Base-by-base conservation (phyloP, 352 stramenopile species). In the Pythium insidiosum region DNA sequence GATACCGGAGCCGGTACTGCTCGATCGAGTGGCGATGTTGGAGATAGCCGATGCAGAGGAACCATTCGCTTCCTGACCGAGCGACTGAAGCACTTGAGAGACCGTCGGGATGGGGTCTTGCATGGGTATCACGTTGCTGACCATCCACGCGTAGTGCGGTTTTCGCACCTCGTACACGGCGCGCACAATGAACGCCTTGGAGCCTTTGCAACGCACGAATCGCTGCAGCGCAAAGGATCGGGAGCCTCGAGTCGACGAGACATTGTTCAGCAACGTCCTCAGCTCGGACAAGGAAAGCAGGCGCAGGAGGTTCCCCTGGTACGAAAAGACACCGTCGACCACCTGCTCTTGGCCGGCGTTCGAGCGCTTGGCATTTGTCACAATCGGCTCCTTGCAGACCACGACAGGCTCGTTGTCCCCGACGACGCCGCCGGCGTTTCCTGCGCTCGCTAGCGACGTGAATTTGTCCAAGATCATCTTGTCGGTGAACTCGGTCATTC, bases 401-500 rank as follows among this genome's bases (percentile, higher is more conserved):
- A 88, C 47, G 6, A 88, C 43, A 6, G 58, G 63, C 1, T 84
- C 65, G 1, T 71, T 65, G 5, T 80, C 67, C n/a, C n/a, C n/a
- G n/a, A n/a, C n/a, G n/a, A n/a, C n/a, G n/a, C n/a, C n/a, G n/a
- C n/a, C n/a, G n/a, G n/a, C n/a, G n/a, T n/a, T n/a, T n/a, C n/a
- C n/a, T n/a, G n/a, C n/a, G n/a, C n/a, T n/a, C n/a, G n/a, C n/a
- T n/a, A n/a, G n/a, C n/a, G n/a, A n/a, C n/a, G n/a, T n/a, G 37
- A 91, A 65, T 43, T 66, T 73, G 13, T 91, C 75, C n/a, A 88
- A 53, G 2, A 91, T 72, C 24, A 82, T 61, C 20, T 83, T 83
- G 44, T 91, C 79, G 6, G 55, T 73, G 38, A 91, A 83, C 22
- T 83, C 64, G 4, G 68, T 79, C 9, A 53, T 58, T 12, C 75